These are phyloP conservation scores for Fusarium lateritium DNA, from an alignment of 2,329 filamentous ascomycete species.

Conservation along the genomic window DNA sequence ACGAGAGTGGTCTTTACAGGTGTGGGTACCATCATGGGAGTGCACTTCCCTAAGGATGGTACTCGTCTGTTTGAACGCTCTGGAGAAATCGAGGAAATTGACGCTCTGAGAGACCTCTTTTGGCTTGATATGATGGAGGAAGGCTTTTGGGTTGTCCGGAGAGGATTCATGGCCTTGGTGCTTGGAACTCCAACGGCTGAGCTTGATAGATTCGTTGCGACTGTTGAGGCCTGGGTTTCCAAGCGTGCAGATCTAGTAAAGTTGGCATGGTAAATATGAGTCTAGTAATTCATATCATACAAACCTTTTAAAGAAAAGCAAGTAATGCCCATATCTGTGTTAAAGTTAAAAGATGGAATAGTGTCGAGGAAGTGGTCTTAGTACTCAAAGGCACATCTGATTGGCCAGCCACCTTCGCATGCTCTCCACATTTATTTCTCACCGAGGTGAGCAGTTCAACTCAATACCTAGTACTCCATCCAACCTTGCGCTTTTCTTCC, in stretches of 20 bases:
- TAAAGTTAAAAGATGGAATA: background rate
- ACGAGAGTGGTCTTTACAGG: slow-evolving; percentile 58
- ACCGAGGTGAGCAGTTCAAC: slow-evolving; percentile 25
- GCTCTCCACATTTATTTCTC: slow-evolving; percentile 23
- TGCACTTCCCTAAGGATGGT: slow-evolving; percentile 55
- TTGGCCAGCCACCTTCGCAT: slow-evolving; percentile 30
- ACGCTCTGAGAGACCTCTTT: slow-evolving; percentile 58
- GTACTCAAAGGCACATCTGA: slow-evolving; percentile 14
- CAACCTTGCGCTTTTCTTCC: slow-evolving; percentile 39
- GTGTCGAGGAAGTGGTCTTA: background rate
- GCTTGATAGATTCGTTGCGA: slow-evolving; percentile 58
- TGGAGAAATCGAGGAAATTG: slow-evolving; percentile 51
- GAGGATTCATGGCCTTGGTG: slow-evolving; percentile 60
- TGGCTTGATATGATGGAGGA: slow-evolving; percentile 64
- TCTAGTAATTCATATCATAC: background rate
- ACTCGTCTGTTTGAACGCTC: slow-evolving; percentile 48
- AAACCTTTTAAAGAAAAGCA: too few species aligned
- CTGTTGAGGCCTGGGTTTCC: slow-evolving; percentile 54
- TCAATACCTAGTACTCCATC: slow-evolving; percentile 5
- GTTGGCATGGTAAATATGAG: background rate
- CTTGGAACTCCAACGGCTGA: slow-evolving; percentile 57
- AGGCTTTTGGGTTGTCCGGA: slow-evolving; percentile 59
- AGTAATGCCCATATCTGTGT: background rate
- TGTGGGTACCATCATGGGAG: slow-evolving; percentile 54
- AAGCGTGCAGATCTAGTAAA: slow-evolving; percentile 45